phyloP scores from a whole-genome alignment of 768 basidiomycete species.

The Roridomyces roridus region DNA sequence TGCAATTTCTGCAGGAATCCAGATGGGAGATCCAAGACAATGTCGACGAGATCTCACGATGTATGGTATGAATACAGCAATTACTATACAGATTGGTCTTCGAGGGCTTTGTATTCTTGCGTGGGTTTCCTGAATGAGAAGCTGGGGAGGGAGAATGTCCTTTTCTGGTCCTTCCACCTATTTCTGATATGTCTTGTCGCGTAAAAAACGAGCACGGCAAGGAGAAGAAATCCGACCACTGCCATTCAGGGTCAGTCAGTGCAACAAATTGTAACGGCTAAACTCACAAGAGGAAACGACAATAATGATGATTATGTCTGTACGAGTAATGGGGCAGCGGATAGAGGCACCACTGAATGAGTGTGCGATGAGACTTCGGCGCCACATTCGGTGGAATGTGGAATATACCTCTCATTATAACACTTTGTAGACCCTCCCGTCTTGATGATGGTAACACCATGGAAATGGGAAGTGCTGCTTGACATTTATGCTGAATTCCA shows the following conservation, averaged over 20 bases:
- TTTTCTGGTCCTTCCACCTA: background rate
- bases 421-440: background rate
- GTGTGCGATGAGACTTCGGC: background rate
- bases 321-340: constrained; percentile 4
- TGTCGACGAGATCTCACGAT: constrained; percentile 39
- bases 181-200: background rate
- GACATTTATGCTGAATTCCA: no score
- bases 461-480: background rate
- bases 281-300: no score
- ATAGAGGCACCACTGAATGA: constrained; percentile 3
- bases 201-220: constrained; percentile 6
- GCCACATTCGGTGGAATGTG: background rate
- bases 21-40: constrained; percentile 69
- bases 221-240: constrained; percentile 10
- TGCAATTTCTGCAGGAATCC: constrained; percentile 57
- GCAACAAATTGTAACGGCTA: no score
- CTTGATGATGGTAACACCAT: background rate
- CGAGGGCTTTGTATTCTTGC: constrained; percentile 11
- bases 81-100: background rate
- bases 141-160: background rate
- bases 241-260: background rate
- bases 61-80: background rate
- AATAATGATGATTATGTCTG: constrained; percentile 2
- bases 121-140: constrained; percentile 3
- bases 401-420: constrained; percentile 9